Base-by-base conservation (phyloP, 1,139 yeast genomes). In the Lodderomyces oxycetoniae region DNA sequence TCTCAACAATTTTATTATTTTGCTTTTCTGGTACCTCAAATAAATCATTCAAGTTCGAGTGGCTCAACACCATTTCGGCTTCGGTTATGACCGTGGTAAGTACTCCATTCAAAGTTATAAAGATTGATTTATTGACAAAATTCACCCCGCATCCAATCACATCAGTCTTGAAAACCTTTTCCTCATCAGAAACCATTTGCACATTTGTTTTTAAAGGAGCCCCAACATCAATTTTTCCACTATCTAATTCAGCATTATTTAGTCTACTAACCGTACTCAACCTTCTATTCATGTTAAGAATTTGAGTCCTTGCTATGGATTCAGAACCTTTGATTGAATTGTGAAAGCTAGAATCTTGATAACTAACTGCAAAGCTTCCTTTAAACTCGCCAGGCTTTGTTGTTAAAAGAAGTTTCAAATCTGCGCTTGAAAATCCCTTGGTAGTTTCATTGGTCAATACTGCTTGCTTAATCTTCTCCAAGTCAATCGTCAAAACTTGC, bases 71-170 rank as follows among this genome's bases (percentile, higher is more conserved):
- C 26, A 67, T 48, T 20, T 64, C 68, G 16, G 57, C 61, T 31
- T 57, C 57, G 3, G 49, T 36, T 10, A 67, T 59, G 2, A 53
- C 50, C 32, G 52, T 57, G 13, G 65, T 62, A 30, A 65, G 51
- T 5, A 84, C 71, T 3, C 96, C 96, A 56, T 89, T 88, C 54
- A 85, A 79, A 0, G 96, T 88, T 43, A 77, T 77, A 48, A 88
- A 89, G 3, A 87, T 67, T 0, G 77, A 62, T 30, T 74, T 71
- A 28, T 74, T 74, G 17, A 73, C 64, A 47, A 76, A 83, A 58
- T 88, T 83, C 17, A 87, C 68, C 2, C 96, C 96, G 55, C 93
- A 82, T 0, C 97, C 97, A 43, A 89, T 68, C 2, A 74, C 66
- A 54, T 88, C 96, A 15, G 68, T 55, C 31, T 48, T 59, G 41